These are phyloP conservation scores for Blastocystis sp. DNA, from an alignment of 352 stramenopile genomes.

Conservation along the genomic window DNA sequence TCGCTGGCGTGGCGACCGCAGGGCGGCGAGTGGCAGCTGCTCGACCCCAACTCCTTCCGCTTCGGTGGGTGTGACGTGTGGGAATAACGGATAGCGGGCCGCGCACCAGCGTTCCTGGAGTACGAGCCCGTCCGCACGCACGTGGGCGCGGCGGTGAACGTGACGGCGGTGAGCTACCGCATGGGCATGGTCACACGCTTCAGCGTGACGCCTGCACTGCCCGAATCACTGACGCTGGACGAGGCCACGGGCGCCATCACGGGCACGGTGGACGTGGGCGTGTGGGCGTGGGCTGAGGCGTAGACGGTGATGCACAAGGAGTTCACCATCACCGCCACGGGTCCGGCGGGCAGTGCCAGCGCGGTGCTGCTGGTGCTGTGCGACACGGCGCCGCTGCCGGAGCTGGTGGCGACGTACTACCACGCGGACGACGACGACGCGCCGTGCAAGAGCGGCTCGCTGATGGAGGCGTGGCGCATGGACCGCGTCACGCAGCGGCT, in stretches of 20 bases:
- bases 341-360: not conserved
- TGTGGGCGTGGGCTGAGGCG: not conserved
- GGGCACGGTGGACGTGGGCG: not conserved
- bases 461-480: not conserved
- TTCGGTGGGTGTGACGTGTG: not conserved
- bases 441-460: not conserved
- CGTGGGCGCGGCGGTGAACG: not conserved
- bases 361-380: not conserved
- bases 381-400: not conserved
- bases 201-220: not conserved
- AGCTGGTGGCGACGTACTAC: not conserved
- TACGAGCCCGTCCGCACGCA: not conserved
- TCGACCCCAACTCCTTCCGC: not conserved
- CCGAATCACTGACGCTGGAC: not conserved
- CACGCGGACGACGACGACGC: not conserved
- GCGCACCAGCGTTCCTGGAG: not conserved
- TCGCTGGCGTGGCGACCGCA: not conserved
- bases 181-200: not conserved
- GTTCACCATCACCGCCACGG: not conserved
- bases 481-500: not conserved
- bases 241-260: not conserved
- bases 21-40: not conserved
- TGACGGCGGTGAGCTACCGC: not conserved
- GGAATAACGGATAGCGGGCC: not conserved
- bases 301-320: not conserved